phyloP scores from a whole-genome alignment of 345 rosid species.

The Aquilaria yunnanensis region DNA sequence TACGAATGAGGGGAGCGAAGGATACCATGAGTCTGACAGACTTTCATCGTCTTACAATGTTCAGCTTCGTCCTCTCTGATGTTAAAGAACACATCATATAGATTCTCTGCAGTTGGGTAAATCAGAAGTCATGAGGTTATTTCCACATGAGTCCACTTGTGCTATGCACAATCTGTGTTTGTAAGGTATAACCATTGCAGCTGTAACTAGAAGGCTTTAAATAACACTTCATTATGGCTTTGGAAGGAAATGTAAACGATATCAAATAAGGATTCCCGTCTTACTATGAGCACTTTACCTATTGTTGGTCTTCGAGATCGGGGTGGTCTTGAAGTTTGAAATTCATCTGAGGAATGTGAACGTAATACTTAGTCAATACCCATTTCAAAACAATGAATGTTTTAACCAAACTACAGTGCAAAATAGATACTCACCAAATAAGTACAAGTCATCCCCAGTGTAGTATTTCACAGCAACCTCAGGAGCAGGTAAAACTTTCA shows the following conservation, averaged over 20 bases:
- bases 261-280: neutral
- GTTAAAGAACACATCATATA: constrained; percentile 86
- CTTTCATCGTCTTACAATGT: constrained; percentile 95
- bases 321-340: constrained; percentile 85
- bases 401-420: neutral
- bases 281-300: constrained; percentile 29
- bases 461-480: constrained; percentile 87
- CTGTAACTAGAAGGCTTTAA: neutral
- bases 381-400: neutral
- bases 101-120: constrained; percentile 47
- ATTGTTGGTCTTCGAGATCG: constrained; percentile 87
- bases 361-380: neutral
- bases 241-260: neutral
- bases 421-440: constrained; percentile 60
- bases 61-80: constrained; percentile 96
- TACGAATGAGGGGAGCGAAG: constrained; percentile 87
- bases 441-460: constrained; percentile 79
- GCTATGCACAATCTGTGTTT: no score
- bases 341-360: constrained; percentile 57
- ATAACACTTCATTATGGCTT: neutral
- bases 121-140: no score
- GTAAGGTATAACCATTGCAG: neutral
- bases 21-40: constrained; percentile 81
- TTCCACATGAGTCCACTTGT: no score
- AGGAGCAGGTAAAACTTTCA: constrained; percentile 86